Evolutionary conservation across 805 yeast species (phyloP).

Genomic region (baker's yeast (Saccharomyces cerevisiae)): DNA sequence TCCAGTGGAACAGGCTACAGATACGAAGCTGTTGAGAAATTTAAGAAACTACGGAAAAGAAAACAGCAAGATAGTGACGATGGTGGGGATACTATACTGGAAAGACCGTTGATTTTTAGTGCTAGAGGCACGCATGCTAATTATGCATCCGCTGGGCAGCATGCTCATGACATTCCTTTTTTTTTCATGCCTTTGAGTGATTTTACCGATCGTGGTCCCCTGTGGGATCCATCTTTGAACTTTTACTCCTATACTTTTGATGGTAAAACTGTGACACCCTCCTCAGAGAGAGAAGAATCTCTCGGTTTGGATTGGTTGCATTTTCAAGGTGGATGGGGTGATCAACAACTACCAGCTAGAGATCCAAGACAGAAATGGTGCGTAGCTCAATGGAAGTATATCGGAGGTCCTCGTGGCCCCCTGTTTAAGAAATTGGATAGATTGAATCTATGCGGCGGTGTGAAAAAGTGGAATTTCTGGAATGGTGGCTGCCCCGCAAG

Average conservation of each 20-base stretch:
- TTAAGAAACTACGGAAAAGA: conserved; percentile 50
- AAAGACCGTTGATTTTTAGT: conserved; percentile 71
- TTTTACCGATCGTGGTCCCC: conserved; percentile 84
- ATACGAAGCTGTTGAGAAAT: conserved; percentile 58
- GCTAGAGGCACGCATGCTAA: conserved; percentile 96
- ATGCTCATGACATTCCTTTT: conserved; percentile 80
- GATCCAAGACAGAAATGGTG: conserved; percentile 80
- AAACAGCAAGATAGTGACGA: conserved; percentile 41
- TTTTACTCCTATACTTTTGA: conserved; percentile 74
- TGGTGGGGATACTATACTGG: conserved; percentile 47
- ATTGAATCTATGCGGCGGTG: conserved; percentile 67
- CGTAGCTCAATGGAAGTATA: conserved; percentile 78
- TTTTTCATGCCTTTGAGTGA: conserved; percentile 72
- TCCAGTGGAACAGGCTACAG: conserved; percentile 91
- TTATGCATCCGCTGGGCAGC: conserved; percentile 85
- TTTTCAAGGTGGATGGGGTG: conserved; percentile 85
- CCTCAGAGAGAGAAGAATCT: conserved; percentile 18
- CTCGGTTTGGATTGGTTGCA: conserved; percentile 62
- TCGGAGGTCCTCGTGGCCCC: conserved; percentile 91
- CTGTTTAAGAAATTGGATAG: conserved; percentile 64
- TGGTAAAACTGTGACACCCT: conserved; percentile 39
- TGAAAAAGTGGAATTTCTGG: conserved; percentile 88
- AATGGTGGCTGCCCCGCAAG: conserved; percentile 67
- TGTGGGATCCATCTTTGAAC: conserved; percentile 86
- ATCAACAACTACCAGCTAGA: conserved; percentile 47